Conservation (phyloP, 768 basidiomycete genomes). For the Auricularia heimuer region DNA sequence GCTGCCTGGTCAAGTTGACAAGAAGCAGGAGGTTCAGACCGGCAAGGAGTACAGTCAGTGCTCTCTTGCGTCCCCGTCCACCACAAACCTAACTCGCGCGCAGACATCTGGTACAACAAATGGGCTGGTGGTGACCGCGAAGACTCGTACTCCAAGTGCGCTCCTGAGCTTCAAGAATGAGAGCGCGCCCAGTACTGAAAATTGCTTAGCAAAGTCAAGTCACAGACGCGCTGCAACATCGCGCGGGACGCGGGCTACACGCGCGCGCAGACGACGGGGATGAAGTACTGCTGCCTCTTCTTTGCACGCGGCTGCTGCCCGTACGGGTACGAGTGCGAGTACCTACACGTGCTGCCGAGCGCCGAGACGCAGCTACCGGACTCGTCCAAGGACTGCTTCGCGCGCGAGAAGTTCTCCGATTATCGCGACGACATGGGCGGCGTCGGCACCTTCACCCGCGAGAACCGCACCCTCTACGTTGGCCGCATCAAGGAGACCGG, state of each 20-base stretch:
- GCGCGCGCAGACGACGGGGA: slow-evolving; percentile 86
- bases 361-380: slow-evolving; percentile 64
- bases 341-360: slow-evolving; percentile 81
- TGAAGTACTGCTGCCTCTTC: slow-evolving; percentile 90
- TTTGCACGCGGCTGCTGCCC: slow-evolving; percentile 96
- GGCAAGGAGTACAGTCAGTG: slow-evolving; percentile 92
- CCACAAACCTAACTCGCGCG: slow-evolving; percentile 8
- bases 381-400: slow-evolving; percentile 93
- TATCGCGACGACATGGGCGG: slow-evolving; percentile 99
- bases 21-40: slow-evolving; percentile 79
- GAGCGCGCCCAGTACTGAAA: neutral
- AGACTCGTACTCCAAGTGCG: slow-evolving; percentile 83
- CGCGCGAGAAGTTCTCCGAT: slow-evolving; percentile 91
- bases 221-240: slow-evolving; percentile 85
- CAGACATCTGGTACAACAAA: slow-evolving; percentile 98
- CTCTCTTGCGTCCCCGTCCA: neutral
- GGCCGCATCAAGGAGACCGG: slow-evolving; percentile 91
- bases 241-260: slow-evolving; percentile 86
- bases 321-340: slow-evolving; percentile 97
- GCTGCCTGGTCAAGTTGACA: slow-evolving; percentile 80
- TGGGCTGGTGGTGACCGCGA: slow-evolving; percentile 99
- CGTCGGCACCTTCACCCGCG: slow-evolving; percentile 89
- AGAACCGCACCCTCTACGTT: slow-evolving; percentile 91
- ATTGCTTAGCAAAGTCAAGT: slow-evolving; percentile 70
- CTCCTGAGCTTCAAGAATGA: neutral